Conservation (phyloP, 2,329 filamentous ascomycete genomes). For the Pleoardoris graminearum region DNA sequence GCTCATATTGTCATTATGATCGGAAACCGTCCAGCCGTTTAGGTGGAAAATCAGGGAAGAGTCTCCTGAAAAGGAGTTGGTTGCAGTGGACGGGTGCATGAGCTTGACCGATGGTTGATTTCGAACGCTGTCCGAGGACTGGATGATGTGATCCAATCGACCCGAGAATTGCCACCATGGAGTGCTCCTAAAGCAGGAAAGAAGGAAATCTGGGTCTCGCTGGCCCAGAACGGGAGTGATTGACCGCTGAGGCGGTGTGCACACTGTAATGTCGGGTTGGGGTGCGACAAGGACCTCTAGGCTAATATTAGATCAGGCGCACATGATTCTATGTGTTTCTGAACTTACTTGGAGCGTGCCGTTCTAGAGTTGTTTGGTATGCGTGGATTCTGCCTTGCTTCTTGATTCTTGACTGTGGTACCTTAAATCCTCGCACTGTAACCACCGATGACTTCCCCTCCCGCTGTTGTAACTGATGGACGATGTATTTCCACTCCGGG, state of each 20-base stretch:
- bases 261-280: not conserved
- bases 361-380: not conserved
- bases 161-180: not conserved
- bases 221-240: not conserved
- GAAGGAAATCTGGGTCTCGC: not conserved
- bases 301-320: not conserved
- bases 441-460: not conserved
- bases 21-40: too few relatives aligned
- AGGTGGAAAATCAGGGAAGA: not conserved
- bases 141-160: not conserved
- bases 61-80: not conserved
- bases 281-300: not conserved
- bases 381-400: not conserved
- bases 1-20: not conserved
- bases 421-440: not conserved
- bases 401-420: not conserved
- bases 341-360: not conserved
- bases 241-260: not conserved
- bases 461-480: not conserved
- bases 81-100: too few relatives aligned
- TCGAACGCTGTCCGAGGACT: not conserved
- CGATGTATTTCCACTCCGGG: slow-evolving; percentile 6
- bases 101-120: too few relatives aligned
- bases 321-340: too few relatives aligned
- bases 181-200: not conserved